These are phyloP conservation scores for Emergomyces africanus DNA, from an alignment of 2,329 filamentous ascomycete species.

Conservation along the genomic window DNA sequence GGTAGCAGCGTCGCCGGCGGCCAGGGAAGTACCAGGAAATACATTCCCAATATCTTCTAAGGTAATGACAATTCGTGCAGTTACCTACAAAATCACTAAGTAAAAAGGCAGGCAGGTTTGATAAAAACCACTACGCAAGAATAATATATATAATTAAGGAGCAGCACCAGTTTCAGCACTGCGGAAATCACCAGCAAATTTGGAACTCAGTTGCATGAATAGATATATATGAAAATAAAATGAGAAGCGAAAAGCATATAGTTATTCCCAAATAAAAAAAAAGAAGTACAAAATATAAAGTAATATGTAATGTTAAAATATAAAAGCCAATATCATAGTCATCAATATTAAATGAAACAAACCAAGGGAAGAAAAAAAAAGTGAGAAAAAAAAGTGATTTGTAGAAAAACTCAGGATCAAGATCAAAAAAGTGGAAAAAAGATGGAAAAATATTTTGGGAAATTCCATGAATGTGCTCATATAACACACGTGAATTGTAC, in stretches of 20 bases:
- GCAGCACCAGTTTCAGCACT: too few species aligned
- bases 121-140: too few species aligned
- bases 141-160: too few species aligned
- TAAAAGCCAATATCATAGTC: neutral
- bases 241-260: neutral
- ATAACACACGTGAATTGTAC: neutral
- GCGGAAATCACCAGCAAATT: neutral
- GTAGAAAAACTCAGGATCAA: neutral
- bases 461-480: neutral
- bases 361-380: neutral
- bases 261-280: too few species aligned
- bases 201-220: neutral
- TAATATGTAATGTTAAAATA: too few species aligned
- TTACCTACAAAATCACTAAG: too few species aligned
- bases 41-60: too few species aligned
- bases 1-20: too few species aligned
- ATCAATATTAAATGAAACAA: neutral
- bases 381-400: neutral
- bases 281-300: neutral
- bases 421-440: neutral
- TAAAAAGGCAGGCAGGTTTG: too few species aligned
- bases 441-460: neutral
- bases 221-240: neutral
- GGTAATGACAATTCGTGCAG: too few species aligned
- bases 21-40: too few species aligned